Base-by-base conservation (phyloP, 139 green algal genomes). In the Chlamydomonas sphaeroides region DNA sequence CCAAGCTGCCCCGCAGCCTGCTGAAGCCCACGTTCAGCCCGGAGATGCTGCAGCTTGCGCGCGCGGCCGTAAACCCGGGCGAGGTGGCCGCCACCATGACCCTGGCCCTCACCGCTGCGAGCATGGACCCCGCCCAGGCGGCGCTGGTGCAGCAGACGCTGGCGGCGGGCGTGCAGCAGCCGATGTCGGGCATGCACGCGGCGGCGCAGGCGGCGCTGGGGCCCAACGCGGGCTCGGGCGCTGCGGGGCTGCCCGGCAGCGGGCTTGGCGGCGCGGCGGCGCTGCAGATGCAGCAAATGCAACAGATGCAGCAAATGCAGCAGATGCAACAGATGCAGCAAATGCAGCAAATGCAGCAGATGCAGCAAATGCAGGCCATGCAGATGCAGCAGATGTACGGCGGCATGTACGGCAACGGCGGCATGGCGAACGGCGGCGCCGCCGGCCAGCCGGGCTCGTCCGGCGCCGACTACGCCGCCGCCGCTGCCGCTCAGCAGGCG, bases 41-140 rank as follows among this genome's bases (percentile, higher is more conserved):
- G 23, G 76, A 83, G 76, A 63, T 83, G 62, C 63, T 83, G 32
- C 28, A 30, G 32, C 62, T 83, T 6, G 67, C 67, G 62, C 42
- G 63, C 42, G 53, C 76, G 28, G 28, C 76, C 42, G 76, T 83
- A 8, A 74, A 72, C 41, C 76, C 76, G 17, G 56, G 45, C 45
- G 76, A 83, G 76, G 62, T 83, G 76, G 76, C 76, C 5, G 76
- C 76, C 36, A 72, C 76, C n/a, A 83, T 83, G 76, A 73, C 76
- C n/a, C 76, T 83, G 10, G 76, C 76, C 33, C 76, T 83, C 42
- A 74, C 62, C 32, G 76, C 76, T 23, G 21, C 30, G 33, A 73
- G 65, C 45, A 83, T 83, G 76, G 76, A 83, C 76, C 62, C 57
- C 41, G 35, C 48, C 8, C 7, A 62, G 33, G 25, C 70, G 62